These are phyloP conservation scores for Panellus pusillus DNA, from an alignment of 768 basidiomycete genomes.

Conservation along the genomic window DNA sequence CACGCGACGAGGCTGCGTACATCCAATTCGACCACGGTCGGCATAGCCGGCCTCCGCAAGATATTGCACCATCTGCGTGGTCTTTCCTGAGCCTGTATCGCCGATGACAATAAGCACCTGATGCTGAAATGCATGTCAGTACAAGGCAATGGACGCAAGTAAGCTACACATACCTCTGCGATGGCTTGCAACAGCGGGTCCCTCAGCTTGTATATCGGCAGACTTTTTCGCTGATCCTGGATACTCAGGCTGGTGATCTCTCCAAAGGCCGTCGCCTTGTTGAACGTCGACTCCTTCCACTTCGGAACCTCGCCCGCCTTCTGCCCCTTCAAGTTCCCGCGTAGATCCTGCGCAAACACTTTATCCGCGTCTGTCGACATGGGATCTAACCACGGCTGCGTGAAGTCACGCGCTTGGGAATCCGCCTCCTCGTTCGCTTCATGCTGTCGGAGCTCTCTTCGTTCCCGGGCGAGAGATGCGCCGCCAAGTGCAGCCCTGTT, in stretches of 20 bases:
- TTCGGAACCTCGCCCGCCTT: constrained; percentile 79
- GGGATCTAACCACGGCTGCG: constrained; percentile 95
- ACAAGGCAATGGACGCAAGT: constrained; percentile 15
- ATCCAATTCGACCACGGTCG: constrained; percentile 89
- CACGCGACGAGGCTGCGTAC: constrained; percentile 98
- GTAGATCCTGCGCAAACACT: constrained; percentile 90
- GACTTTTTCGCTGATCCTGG: constrained; percentile 86
- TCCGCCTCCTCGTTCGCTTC: constrained; percentile 94
- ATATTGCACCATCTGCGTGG: constrained; percentile 99
- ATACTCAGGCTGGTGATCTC: constrained; percentile 89
- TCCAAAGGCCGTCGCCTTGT: constrained; percentile 95
- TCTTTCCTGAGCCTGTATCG: constrained; percentile 98
- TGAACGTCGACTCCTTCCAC: constrained; percentile 92
- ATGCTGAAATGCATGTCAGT: constrained; percentile 52
- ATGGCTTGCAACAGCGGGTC: constrained; percentile 90
- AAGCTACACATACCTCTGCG: constrained; percentile 61
- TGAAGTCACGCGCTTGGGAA: constrained; percentile 92
- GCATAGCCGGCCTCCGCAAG: constrained; percentile 93
- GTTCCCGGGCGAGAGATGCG: constrained; percentile 91
- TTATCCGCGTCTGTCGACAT: constrained; percentile 89
- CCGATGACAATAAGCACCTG: constrained; percentile 98
- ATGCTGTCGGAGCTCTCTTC: constrained; percentile 90
- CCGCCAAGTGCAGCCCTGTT: constrained; percentile 95
- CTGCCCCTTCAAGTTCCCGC: constrained; percentile 79
- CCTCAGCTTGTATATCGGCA: constrained; percentile 95